Base-by-base conservation (phyloP, 2,329 filamentous ascomycete species). In the Colletotrichum costaricense region DNA sequence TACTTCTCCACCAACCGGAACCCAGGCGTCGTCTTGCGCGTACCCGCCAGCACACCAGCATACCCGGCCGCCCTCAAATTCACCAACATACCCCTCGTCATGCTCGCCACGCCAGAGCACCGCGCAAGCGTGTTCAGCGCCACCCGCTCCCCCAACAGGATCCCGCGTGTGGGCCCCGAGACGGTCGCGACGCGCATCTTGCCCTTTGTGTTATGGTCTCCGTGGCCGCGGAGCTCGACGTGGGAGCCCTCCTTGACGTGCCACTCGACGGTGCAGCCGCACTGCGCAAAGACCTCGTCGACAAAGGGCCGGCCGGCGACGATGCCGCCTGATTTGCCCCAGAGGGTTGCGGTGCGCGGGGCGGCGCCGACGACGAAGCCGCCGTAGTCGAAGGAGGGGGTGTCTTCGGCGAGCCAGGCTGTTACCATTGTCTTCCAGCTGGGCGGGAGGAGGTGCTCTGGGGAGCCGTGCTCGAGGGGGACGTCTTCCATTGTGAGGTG, bases 1-100 rank as follows among this genome's bases (percentile, higher is more conserved):
- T 99, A 99, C 85, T 99, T 99, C 84, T 99, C 97, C 11, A 98
- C 95, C 5, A 98, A 86, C 12, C 97, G 89, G 85, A 98, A 99
- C 0, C 97, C 97, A 0, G 97, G 97, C 0, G 97, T 99, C 0
- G 97, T 99, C 87, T 99, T 99, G 80, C 97, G 90, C 58, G 97
- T 99, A 56, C 97, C 97, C 0, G 97, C 96, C n/a, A 99, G 86
- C 2, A 92, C 93, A 72, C 96, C 96, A 33, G 85, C 86, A 85
- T 96, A 98, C 3, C 95, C 95, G 3, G 90, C 91, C 16, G 83
- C 84, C 67, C 91, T 86, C 67, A 93, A 84, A 72, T 88, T 85
- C 26, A 84, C 78, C 28, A 93, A 83, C 78, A 93, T 86, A 14
- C 84, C 82, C 2, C 86, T 82, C 74, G 88, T 91, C 80, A 88